Percentiles rank a stretch among this genome's conserved stretches.
Evolutionary conservation across 169 alveolate genomes (phyloP).

Genomic region (Theileria sp.): DNA sequence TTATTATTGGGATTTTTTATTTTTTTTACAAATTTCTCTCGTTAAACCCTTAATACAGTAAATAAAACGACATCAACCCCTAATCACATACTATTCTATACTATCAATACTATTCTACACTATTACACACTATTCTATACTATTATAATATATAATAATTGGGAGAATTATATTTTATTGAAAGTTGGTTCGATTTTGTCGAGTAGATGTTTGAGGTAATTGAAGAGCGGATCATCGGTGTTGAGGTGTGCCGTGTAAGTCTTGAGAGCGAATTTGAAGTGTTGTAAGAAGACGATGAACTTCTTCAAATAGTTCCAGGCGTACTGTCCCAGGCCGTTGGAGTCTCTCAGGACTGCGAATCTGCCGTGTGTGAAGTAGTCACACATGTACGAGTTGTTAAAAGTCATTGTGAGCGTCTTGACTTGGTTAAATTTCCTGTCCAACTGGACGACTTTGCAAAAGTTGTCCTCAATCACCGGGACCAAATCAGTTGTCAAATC

Average conservation of each 20-base stretch:
- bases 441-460: constrained; percentile 38
- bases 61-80: too few relatives aligned
- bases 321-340: constrained; percentile 76
- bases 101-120: too few relatives aligned
- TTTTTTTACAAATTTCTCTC: too few relatives aligned
- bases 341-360: constrained; percentile 61
- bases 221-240: constrained; percentile 36
- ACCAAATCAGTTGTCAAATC: constrained; percentile 55
- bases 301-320: constrained; percentile 73
- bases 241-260: constrained; percentile 56
- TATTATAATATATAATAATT: neutral
- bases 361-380: constrained; percentile 77
- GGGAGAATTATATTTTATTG: constrained; percentile 30
- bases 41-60: too few relatives aligned
- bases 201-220: constrained; percentile 27
- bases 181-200: constrained; percentile 47
- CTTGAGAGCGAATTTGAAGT: constrained; percentile 23
- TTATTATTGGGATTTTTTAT: too few relatives aligned
- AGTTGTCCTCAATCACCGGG: constrained; percentile 48
- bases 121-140: neutral
- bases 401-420: constrained; percentile 14
- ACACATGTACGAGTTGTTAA: constrained; percentile 71
- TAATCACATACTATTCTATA: too few relatives aligned
- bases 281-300: constrained; percentile 59
- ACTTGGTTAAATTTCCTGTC: constrained; percentile 39